Conservation (phyloP, 192 early-diverging fungal species). For the Umbelopsis vinacea region DNA sequence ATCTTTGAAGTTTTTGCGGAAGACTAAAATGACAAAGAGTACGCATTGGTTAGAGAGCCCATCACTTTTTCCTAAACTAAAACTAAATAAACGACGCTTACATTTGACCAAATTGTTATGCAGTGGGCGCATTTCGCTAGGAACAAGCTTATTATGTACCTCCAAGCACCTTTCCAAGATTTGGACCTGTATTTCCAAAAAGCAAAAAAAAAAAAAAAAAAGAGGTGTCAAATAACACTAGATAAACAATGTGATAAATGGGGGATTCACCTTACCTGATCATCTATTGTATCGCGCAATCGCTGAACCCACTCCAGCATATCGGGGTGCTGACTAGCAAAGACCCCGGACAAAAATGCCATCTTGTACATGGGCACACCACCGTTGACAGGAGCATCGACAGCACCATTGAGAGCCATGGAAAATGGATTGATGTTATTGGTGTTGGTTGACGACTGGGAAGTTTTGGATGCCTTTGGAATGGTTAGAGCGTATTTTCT, state of each 20-base stretch:
- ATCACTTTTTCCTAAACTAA: neutral
- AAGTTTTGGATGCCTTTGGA: conserved; percentile 5
- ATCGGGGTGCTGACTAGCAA: conserved; percentile 46
- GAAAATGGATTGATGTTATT: conserved; percentile 73
- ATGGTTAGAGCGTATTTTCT: conserved; percentile 51
- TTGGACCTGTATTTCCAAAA: conserved; percentile 52
- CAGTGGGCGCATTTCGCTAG: conserved; percentile 71
- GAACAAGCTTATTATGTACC: conserved; percentile 64
- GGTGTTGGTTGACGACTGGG: neutral
- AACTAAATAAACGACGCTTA: conserved; percentile 31
- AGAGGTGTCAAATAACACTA: neutral
- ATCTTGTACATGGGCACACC: conserved; percentile 77
- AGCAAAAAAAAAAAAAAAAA: no score
- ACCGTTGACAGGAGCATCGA: conserved; percentile 86
- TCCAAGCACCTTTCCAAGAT: conserved; percentile 63
- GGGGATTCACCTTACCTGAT: conserved; percentile 54
- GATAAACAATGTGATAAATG: neutral
- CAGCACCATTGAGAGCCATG: conserved; percentile 81
- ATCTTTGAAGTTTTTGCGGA: conserved; percentile 67
- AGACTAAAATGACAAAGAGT: conserved; percentile 44
- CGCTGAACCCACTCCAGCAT: conserved; percentile 46
- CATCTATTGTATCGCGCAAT: conserved; percentile 62
- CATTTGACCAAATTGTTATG: conserved; percentile 62
- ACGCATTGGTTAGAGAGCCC: conserved; percentile 12
- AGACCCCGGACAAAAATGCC: conserved; percentile 63